Base-by-base conservation (phyloP, 2,329 filamentous ascomycete genomes). In the Fusarium sp. region DNA sequence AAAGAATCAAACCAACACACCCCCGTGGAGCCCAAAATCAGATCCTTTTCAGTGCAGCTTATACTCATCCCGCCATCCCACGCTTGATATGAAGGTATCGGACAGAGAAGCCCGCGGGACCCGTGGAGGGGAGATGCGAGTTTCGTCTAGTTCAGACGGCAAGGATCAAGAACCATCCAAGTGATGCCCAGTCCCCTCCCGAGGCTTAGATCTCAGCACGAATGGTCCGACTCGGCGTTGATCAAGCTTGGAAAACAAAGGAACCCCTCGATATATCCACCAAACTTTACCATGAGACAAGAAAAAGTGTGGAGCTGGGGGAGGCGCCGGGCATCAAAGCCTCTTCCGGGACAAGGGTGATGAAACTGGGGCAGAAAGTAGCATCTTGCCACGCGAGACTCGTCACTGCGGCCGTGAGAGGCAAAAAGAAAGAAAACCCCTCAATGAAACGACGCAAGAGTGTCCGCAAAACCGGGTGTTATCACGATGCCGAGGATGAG, bases 1-100 rank as follows among this genome's bases (percentile, higher is more conserved):
- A 45, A 74, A 74, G 58, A 72, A 64, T 72, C 68, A 74, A 73
- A 72, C 9, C n/a, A 50, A 56, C 10, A 54, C 22, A 15, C 25
- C n/a, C 9, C 35, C 27, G 58, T 35, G 38, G 45, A 40, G 27
- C 25, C 37, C n/a, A n/a, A 25, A 25, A n/a, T 17, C 32, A 10
- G 25, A 22, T 47, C 64, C 37, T 57, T 27, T 35, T 61, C 68
- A 74, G 58, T 74, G 68, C 50, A 33, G 3, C n/a, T 58, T 30
- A 50, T 65, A 72, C 61, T 68, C 62, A 66, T 30, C 27, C 15
- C 27, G 20, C 27, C 33, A 50, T 50, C 4, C 25, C n/a, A 20
- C n/a, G 14, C 15, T 40, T 20, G 25, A 27, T 25, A 35, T 20
- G 43, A 22, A 10, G 27, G 20, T 8, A 32, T 20, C 27, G 30